phyloP scores from a whole-genome alignment of 495 filamentous ascomycete genomes.

The Gamarada debralockiae region DNA sequence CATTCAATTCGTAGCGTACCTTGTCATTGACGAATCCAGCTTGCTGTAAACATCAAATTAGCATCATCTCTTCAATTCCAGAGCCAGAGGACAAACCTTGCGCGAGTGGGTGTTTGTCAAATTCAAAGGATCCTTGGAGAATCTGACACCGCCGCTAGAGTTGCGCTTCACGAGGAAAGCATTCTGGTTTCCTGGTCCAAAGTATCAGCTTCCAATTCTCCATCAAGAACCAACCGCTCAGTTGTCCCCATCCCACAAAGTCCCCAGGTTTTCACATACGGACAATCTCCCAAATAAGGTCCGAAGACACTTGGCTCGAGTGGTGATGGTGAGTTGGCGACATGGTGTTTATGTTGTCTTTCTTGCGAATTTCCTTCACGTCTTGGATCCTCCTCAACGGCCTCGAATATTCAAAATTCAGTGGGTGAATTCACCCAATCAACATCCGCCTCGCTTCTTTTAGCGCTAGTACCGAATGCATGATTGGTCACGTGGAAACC shows the following conservation, averaged over 20 bases:
- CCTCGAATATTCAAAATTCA: constrained; percentile 26
- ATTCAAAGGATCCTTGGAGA: constrained; percentile 93
- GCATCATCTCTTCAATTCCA: constrained; percentile 3
- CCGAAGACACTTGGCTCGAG: constrained; percentile 63
- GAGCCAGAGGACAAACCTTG: constrained; percentile 59
- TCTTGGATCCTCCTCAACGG: constrained; percentile 26
- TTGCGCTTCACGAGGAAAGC: constrained; percentile 88
- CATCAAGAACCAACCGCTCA: background rate
- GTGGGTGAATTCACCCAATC: constrained; percentile 32
- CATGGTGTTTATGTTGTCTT: constrained; percentile 43
- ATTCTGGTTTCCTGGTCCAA: constrained; percentile 64
- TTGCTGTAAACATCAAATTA: constrained; percentile 52
- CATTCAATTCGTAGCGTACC: constrained; percentile 48
- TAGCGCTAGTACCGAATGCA: too few relatives aligned
- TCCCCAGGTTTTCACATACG: constrained; percentile 65
- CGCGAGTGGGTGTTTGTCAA: constrained; percentile 82
- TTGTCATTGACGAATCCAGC: constrained; percentile 89
- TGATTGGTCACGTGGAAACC: too few relatives aligned
- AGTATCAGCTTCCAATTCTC: constrained; percentile 14
- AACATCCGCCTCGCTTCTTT: constrained; percentile 22
- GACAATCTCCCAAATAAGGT: constrained; percentile 87
- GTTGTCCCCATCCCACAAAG: background rate
- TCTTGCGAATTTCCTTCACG: constrained; percentile 27
- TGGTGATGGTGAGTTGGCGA: constrained; percentile 22
- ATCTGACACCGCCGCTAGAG: constrained; percentile 67